Percentiles rank a stretch among this genome's conserved stretches.
Conservation (phyloP, 2,329 filamentous ascomycete species). For the Pseudopithomyces chartarum region DNA sequence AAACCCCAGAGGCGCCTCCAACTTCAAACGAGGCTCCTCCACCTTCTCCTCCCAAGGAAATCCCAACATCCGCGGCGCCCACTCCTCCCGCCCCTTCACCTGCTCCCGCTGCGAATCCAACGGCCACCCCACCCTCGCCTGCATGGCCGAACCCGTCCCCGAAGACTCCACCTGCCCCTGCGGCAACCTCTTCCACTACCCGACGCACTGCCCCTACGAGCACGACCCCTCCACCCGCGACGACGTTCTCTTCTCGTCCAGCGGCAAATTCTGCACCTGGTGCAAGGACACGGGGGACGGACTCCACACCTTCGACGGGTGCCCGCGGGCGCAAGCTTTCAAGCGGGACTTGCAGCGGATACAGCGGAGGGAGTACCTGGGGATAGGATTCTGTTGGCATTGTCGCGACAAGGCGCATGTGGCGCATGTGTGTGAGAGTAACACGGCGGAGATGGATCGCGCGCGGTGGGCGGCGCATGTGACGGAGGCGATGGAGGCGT, state of each 20-base stretch:
- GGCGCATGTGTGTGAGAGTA: slow-evolving; percentile 4
- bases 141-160: slow-evolving; percentile 11
- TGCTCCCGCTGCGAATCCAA: slow-evolving; percentile 3
- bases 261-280: slow-evolving; percentile 17
- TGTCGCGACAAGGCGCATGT: slow-evolving; percentile 11
- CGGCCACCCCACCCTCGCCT: slow-evolving; percentile 9
- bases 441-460: neutral
- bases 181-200: slow-evolving; percentile 12
- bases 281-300: slow-evolving; percentile 17
- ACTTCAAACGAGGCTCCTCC: no score
- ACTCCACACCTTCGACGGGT: slow-evolving; percentile 11
- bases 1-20: no score
- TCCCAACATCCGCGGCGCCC: neutral
- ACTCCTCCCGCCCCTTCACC: neutral
- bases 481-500: slow-evolving; percentile 4
- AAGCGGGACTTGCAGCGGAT: neutral
- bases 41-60: neutral
- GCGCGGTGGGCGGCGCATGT: slow-evolving; percentile 10
- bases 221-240: slow-evolving; percentile 7
- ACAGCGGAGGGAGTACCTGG: slow-evolving; percentile 9
- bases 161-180: slow-evolving; percentile 10
- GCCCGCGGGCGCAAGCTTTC: slow-evolving; percentile 8
- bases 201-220: slow-evolving; percentile 10
- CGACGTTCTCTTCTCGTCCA: neutral
- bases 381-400: slow-evolving; percentile 18